Base-by-base conservation (phyloP, 2,329 filamentous ascomycete species). In the Penicillium sp. region DNA sequence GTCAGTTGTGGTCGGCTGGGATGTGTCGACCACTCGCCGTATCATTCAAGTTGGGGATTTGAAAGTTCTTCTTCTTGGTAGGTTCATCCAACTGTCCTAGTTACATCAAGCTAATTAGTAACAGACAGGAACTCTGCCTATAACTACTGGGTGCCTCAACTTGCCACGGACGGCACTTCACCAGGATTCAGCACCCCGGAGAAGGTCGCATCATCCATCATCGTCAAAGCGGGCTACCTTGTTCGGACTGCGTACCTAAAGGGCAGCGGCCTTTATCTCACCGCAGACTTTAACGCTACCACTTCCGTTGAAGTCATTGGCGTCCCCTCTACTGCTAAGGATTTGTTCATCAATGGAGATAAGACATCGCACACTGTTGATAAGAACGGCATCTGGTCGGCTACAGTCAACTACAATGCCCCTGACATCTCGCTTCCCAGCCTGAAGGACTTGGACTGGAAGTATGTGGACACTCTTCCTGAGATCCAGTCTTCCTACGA, bases 231-330 rank as follows among this genome's bases (percentile, higher is more conserved):
- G 0, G 70, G 70, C 15, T 73, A 73, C 46, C 68, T 73, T n/a
- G 63, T 73, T 13, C 68, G 71, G 5, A 67, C 58, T 19, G 82
- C 82, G 0, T 73, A 74, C 2, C 64, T 84, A 1, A 59, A 77
- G 5, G 79, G 75, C 2, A 71, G 69, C n/a, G 75, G 75, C 1
- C 72, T 91, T 4, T 72, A 77, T 12, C 64, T 91, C 3, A 78
- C 77, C 4, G 87, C 83, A 3, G 87, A 93, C 59, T 75, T 90
- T 54, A 90, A 91, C 57, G 66, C 75, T 0, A 88, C 85, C 0
- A 82, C 82, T 0, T 60, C 77, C 0, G 67, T 91, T 13, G 84
- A 89, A 55, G 73, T 91, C 21, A 78, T 88, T 29, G 82, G 84
- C 3, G 82, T 72, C 3, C 75, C 79, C 0, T 76, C 80, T 0